Conservation (phyloP, 352 stramenopile genomes). For the Phytopythium litorale region DNA sequence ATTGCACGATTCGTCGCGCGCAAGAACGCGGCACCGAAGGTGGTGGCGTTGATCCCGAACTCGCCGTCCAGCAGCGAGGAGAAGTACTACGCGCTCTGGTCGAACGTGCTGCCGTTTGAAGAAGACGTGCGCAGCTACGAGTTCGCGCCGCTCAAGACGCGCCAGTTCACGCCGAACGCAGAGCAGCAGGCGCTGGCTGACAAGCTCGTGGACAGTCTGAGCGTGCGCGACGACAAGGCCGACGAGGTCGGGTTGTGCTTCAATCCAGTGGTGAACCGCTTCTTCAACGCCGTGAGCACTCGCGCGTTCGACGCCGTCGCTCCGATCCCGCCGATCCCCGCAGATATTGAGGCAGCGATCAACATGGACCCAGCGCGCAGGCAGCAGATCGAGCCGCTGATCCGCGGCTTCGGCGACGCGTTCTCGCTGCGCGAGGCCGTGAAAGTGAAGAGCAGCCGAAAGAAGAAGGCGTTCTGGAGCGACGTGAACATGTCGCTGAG, state of each 20-base stretch:
- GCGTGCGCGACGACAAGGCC: constrained; percentile 58
- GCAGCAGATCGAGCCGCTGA: constrained; percentile 46
- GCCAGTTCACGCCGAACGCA: constrained; percentile 43
- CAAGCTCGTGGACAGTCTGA: constrained; percentile 70
- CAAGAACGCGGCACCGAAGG: constrained; percentile 77
- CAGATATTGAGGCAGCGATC: constrained; percentile 55
- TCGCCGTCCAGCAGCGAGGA: constrained; percentile 22
- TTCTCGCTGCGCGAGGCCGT: constrained; percentile 79
- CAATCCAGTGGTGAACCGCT: constrained; percentile 66
- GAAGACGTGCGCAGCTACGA: constrained; percentile 79
- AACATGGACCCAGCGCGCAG: constrained; percentile 52
- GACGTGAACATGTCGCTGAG: constrained; percentile 41
- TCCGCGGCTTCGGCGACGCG: constrained; percentile 64
- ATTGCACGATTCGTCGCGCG: constrained; percentile 73
- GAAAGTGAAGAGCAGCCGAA: constrained; percentile 52
- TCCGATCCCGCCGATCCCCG: constrained; percentile 39
- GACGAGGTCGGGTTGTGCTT: constrained; percentile 58
- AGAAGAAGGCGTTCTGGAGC: constrained; percentile 83
- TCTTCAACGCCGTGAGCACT: constrained; percentile 60
- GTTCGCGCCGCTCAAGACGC: constrained; percentile 58
- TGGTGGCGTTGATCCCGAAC: constrained; percentile 69
- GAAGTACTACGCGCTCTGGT: constrained; percentile 71
- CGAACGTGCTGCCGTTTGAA: constrained; percentile 72
- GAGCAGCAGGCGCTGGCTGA: constrained; percentile 63
- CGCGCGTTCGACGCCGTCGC: constrained; percentile 54